phyloP scores from a whole-genome alignment of 164 flowering plant genomes.

The Platanus orientalis region DNA sequence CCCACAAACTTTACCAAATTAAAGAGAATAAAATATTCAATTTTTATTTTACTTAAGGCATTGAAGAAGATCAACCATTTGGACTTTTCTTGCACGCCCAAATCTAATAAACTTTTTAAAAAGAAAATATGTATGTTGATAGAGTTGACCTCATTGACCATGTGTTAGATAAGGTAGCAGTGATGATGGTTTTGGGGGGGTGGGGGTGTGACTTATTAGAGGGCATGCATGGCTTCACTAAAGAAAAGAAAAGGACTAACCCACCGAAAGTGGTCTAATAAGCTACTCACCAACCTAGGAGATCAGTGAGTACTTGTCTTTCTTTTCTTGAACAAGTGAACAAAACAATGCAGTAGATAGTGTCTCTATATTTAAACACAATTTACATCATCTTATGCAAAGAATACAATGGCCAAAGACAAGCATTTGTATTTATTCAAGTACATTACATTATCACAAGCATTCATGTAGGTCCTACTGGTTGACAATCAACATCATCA shows the following conservation, averaged over 20 bases:
- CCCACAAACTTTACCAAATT: too few relatives aligned
- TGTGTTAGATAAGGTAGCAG: neutral
- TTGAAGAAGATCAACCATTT: too few relatives aligned
- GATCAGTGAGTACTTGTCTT: neutral
- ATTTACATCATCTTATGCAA: neutral
- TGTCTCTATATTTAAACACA: neutral
- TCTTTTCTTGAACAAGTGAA: neutral
- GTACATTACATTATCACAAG: too few relatives aligned
- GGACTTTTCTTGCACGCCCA: neutral
- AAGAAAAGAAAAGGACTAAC: neutral
- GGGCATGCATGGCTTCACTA: neutral
- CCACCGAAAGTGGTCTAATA: neutral
- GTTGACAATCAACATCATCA: neutral
- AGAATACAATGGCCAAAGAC: neutral
- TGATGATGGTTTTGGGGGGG: neutral
- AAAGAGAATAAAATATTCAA: too few relatives aligned
- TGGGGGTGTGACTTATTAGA: neutral
- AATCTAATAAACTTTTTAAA: neutral
- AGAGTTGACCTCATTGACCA: slow-evolving; percentile 5
- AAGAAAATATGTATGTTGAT: too few relatives aligned
- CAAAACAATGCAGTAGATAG: neutral
- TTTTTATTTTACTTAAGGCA: too few relatives aligned
- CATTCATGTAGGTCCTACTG: neutral
- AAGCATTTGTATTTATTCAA: too few relatives aligned
- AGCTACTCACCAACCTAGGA: neutral